Base-by-base conservation (phyloP, 108 stramenopile genomes). In the Nitzschia putrida region DNA sequence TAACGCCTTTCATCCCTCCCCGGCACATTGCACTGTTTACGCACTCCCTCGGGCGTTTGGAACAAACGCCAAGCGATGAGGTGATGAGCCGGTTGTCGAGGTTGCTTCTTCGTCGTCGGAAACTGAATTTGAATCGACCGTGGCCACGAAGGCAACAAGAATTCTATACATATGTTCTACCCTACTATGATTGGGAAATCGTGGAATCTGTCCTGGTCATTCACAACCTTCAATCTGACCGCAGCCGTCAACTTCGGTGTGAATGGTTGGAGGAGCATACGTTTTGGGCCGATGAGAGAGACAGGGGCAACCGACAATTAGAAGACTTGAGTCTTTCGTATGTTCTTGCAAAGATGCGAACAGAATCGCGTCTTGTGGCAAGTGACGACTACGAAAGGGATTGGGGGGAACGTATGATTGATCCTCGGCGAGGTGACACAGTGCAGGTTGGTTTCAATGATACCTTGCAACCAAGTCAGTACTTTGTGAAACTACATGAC, bases 211-310 rank as follows among this genome's bases (percentile, higher is more conserved):
- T 65, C 21, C 73, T 85, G 64, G 40, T 91, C 64, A 64, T 91
- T 34, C 86, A 91, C 45, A 78, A 85, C 56, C 42, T 78, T 76
- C 43, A 71, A 69, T 45, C 61, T 60, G 42, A 71, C 61, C 53
- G 80, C 61, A 49, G 83, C 68, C 22, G 78, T 60, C 14, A 58
- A 72, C 45, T 84, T 21, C 88, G 88, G 21, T 91, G 90, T 51
- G 83, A 86, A 77, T 86, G 88, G 86, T 88, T 85, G 53, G 84
- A 91, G 61, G 90, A 91, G 59, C 86, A 89, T 49, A 38, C 81
- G 10, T 67, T 75, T 64, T 91, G 90, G 90, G 80, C 85, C 18
- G 79, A 78, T 24, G 49, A 65, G 22, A 43, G n/a, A 23, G 51
- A 53, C 18, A 5, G 34, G 12, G 7, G 16, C 5, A 65, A 37